phyloP scores from a whole-genome alignment of 768 basidiomycete genomes.

The Pleurotus eryngii region DNA sequence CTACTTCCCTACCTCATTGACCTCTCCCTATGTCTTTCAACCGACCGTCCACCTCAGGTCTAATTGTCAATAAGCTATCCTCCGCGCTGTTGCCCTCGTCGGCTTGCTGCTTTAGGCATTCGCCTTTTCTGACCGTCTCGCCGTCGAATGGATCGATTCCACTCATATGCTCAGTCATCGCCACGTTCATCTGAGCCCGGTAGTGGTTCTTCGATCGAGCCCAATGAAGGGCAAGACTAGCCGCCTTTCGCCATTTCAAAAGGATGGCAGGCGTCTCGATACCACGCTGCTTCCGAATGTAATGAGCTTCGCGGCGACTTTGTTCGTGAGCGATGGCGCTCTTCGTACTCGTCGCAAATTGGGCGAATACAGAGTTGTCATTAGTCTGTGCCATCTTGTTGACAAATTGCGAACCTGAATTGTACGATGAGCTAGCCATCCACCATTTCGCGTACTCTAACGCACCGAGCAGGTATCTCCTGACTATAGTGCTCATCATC shows the following conservation, averaged over 20 bases:
- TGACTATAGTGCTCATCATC: conserved; percentile 73
- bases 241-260: conserved; percentile 47
- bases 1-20: conserved; percentile 2
- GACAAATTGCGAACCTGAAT: conserved; percentile 68
- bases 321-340: conserved; percentile 46
- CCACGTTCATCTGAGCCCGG: conserved; percentile 54
- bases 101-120: conserved; percentile 11
- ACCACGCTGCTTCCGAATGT: neutral
- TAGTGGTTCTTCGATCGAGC: conserved; percentile 53
- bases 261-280: conserved; percentile 22
- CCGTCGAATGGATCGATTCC: conserved; percentile 74
- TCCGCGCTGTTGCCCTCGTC: conserved; percentile 21
- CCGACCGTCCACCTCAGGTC: conserved; percentile 66
- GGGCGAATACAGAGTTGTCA: conserved; percentile 21
- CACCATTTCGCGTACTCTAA: conserved; percentile 19
- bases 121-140: conserved; percentile 35
- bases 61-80: conserved; percentile 54
- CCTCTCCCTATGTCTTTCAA: conserved; percentile 49
- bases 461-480: conserved; percentile 76
- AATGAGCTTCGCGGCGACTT: conserved; percentile 28
- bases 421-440: neutral
- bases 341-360: conserved; percentile 42
- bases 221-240: conserved; percentile 36
- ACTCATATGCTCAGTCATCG: conserved; percentile 73
- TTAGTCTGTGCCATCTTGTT: conserved; percentile 51